Conservation (phyloP, 1,284 basidiomycete species). For the Microbotryum intermedium region DNA sequence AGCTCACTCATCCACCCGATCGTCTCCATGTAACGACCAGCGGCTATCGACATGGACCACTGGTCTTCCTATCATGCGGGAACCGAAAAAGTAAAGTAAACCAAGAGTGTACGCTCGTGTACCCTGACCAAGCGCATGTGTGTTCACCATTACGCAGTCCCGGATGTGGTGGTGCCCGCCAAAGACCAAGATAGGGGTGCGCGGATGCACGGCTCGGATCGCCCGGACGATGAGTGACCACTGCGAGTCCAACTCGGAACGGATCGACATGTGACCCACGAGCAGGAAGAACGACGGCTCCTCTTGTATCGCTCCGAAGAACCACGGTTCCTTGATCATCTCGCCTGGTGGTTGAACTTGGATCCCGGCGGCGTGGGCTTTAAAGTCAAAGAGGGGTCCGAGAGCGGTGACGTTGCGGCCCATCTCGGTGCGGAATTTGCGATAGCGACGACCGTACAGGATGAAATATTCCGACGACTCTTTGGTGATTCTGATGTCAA, state of each 20-base stretch:
- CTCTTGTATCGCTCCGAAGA: constrained; percentile 27
- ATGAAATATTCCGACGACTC: not conserved
- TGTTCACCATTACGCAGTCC: no score
- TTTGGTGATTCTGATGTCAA: constrained; percentile 24
- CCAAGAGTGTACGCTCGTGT: no score
- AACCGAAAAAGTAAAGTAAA: constrained; percentile 33
- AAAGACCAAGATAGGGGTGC: constrained; percentile 31
- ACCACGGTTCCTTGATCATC: constrained; percentile 35
- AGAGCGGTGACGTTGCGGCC: constrained; percentile 34
- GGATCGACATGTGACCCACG: constrained; percentile 30
- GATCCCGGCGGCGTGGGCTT: constrained; percentile 23
- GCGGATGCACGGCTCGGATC: constrained; percentile 30
- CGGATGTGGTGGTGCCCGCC: constrained; percentile 30
- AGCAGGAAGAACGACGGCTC: constrained; percentile 29
- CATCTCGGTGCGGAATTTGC: constrained; percentile 31
- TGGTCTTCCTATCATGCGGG: constrained; percentile 28
- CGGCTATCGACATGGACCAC: constrained; percentile 33
- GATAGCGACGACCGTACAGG: constrained; percentile 28
- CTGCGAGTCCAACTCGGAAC: constrained; percentile 28
- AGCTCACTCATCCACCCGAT: constrained; percentile 33
- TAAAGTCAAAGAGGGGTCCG: constrained; percentile 36
- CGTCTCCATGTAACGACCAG: constrained; percentile 38
- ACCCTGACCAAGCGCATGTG: no score
- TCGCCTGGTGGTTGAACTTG: constrained; percentile 20
- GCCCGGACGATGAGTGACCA: constrained; percentile 31